Evolutionary conservation across 2,329 filamentous ascomycete species (phyloP).

Genomic region (Pestalotiopsis sp.): DNA sequence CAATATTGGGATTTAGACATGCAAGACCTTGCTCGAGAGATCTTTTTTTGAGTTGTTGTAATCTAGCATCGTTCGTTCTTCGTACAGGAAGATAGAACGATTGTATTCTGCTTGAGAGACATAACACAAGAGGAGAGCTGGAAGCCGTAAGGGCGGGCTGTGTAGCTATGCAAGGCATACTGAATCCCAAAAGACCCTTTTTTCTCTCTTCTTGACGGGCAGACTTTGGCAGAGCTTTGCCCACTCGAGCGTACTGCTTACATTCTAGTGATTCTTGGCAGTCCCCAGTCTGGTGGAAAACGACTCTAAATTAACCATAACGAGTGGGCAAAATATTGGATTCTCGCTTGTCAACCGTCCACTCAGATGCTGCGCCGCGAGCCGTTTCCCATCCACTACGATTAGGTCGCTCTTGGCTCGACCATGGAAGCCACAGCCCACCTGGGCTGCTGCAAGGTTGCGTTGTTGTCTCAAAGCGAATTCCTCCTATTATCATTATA

Average conservation of each 20-base stretch:
- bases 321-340: neutral
- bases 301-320: constrained; percentile 5
- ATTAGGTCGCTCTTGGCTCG: neutral
- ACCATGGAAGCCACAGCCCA: neutral
- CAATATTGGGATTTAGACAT: neutral
- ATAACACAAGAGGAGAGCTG: neutral
- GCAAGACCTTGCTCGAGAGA: neutral
- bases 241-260: neutral
- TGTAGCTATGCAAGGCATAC: neutral
- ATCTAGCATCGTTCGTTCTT: neutral
- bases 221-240: neutral
- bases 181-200: neutral
- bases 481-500: neutral
- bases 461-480: neutral
- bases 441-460: neutral
- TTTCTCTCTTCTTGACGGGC: neutral
- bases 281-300: neutral
- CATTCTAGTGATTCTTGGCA: neutral
- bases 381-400: neutral
- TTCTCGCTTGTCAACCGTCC: neutral
- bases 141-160: neutral
- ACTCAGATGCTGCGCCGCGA: neutral
- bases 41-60: neutral
- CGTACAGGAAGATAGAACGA: neutral
- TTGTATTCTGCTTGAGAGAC: neutral